Evolutionary conservation across 208 protist genomes (phyloP), one percentile per base, ranked within the genome.

Genomic region (Trypanosoma rangeli): DNA sequence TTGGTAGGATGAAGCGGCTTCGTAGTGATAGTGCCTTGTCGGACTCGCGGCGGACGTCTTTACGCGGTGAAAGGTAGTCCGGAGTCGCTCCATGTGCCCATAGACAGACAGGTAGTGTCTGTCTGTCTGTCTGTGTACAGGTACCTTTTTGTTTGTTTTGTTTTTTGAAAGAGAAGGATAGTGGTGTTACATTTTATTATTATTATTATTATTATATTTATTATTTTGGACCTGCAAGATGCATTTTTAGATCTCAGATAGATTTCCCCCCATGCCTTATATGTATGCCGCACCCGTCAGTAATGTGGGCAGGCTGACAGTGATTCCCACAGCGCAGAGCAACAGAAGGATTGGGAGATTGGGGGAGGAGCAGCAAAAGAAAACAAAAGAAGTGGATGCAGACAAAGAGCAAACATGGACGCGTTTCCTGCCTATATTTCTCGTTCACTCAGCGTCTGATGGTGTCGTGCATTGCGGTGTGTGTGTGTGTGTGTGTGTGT

Each of bases 1-100:
- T 24, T 16, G 56, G 13, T 18, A 64, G 50, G 48, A 12, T 29
- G 12, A 76, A 76, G 50, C 53, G 71, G 16, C 5, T 76, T 10
- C 71, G 71, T 12, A 76, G 64, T 53, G 50, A 33, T n/a, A 69
- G 71, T 49, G 52, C n/a, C 24, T 20, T 66, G 46, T 64, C 56
- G 20, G 71, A 76, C 49, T 61, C 71, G 26, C 26, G 68, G 52
- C 68, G 60, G 18, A 50, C 57, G 13, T 72, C 58, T 52, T 28
- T 16, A 15, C 67, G 54, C 24, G 13, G 4, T 16, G 67, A 72
- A 33, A 72, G 58, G 58, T 46, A 55, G 49, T 46, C 42, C n/a
- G 29, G 35, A 28, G 26, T 31, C 5, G 33, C 22, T 37, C 24
- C 37, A 22, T 29, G 49, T 1, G 49, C n/a, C 24, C 7, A 26